Conservation (phyloP, 2,329 filamentous ascomycete species). For the Beauveria asiatica region DNA sequence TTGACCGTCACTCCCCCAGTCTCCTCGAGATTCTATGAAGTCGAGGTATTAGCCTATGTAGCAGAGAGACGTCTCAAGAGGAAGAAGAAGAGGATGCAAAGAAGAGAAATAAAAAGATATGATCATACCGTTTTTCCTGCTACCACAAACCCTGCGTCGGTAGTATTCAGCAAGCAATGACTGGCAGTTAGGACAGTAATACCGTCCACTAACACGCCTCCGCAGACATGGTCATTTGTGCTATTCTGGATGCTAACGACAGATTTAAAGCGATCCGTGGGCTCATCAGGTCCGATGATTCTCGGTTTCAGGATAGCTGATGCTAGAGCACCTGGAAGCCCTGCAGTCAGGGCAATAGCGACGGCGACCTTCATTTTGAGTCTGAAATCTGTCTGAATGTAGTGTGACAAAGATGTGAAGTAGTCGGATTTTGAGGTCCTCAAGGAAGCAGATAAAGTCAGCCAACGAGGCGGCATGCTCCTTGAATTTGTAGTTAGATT, state of each 20-base stretch:
- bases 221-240: not conserved
- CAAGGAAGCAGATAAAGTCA: not conserved
- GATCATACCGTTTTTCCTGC: not conserved
- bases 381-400: not conserved
- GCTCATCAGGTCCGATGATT: not conserved
- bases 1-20: not conserved
- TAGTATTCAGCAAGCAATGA: not conserved
- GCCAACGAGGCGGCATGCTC: not conserved
- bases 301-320: not conserved
- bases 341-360: not conserved
- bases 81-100: not conserved
- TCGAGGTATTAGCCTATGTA: not conserved
- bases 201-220: not conserved
- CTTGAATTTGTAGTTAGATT: not conserved
- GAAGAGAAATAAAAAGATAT: not conserved
- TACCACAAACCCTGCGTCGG: not conserved
- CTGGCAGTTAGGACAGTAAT: not conserved
- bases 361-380: not conserved
- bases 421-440: not conserved
- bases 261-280: not conserved
- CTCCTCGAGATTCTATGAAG: not conserved
- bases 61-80: not conserved
- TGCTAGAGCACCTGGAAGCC: not conserved
- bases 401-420: not conserved
- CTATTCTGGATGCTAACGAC: not conserved